A percentile compares a stretch with the other conserved stretches of the same genome.
phyloP scores from a whole-genome alignment of 331 rosid genomes.

The Quercus lobata region DNA sequence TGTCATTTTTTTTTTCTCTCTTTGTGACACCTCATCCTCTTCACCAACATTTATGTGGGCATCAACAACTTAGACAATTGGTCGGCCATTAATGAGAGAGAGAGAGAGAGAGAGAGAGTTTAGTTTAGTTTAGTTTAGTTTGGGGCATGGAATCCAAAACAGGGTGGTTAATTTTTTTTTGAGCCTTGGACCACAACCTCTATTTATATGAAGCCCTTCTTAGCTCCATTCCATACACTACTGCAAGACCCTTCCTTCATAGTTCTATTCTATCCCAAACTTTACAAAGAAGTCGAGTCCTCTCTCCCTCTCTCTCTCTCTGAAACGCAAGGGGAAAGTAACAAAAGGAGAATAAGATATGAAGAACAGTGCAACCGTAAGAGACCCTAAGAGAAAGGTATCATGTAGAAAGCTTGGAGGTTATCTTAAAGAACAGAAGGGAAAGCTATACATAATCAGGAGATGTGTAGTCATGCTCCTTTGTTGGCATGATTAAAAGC shows the following conservation, averaged over 20 bases:
- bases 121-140: neutral
- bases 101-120: neutral
- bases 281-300: conserved; percentile 12
- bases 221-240: neutral
- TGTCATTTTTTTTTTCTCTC: neutral
- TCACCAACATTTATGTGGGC: conserved; percentile 59
- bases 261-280: neutral
- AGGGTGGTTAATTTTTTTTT: conserved; percentile 11
- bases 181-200: conserved; percentile 41
- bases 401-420: conserved; percentile 73
- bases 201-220: conserved; percentile 33
- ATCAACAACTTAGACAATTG: conserved; percentile 67
- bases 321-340: neutral
- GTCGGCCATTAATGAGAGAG: conserved; percentile 62
- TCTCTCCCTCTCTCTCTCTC: conserved; percentile 14
- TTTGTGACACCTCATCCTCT: conserved; percentile 14
- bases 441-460: conserved; percentile 73
- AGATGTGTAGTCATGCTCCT: conserved; percentile 90
- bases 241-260: conserved; percentile 20
- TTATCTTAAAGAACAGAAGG: conserved; percentile 66
- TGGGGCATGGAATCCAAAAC: conserved; percentile 42
- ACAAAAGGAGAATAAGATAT: neutral
- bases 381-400: conserved; percentile 51
- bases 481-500: conserved; percentile 71
- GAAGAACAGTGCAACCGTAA: conserved; percentile 36